Base-by-base conservation (phyloP, 2,329 filamentous ascomycete genomes). In the Sarocladium strictum region DNA sequence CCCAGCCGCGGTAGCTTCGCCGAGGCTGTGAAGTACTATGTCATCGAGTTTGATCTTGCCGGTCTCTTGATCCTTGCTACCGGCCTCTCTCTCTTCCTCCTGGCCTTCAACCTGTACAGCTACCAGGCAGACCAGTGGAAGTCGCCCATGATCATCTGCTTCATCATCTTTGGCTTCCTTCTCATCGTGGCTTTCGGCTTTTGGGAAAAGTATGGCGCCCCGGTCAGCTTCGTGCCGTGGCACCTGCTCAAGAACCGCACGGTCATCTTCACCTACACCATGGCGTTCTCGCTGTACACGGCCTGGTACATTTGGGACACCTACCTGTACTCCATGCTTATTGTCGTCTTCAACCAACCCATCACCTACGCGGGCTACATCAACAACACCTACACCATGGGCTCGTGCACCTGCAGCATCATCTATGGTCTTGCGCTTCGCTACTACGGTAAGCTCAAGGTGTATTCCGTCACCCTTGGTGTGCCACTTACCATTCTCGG, bases 71-170 rank as follows among this genome's bases (percentile, higher is more conserved):
- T 85, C 1, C 68, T 86, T 58, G 74, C 76, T 15, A 69, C 68
- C 1, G 83, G 81, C 0, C 74, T 85, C 27, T 73, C 77, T 0
- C 65, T 86, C 12, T 81, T 89, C 60, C 69, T 89, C n/a, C 72
- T 89, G 1, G 83, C 86, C 0, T 80, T 89, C 63, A 85, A 76
- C n/a, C 69, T 89, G 15, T 74, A 77, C 50, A 59, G 66, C 4
- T 62, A 65, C 53, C 71, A 76, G n/a, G 67, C 69, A 41, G 62
- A 73, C 43, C 71, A 72, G 6, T 83, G 77, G 78, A 65, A 67
- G 32, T 76, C 76, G 15, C 68, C 71, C 38, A 67, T 75, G 47
- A 78, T 84, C 60, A 73, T 84, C 54, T 67, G 69, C 29, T 79
- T 85, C 71, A 69, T 77, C 21, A 73, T 83, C 2, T 62, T 87